Evolutionary conservation across 108 stramenopile genomes (phyloP).

Genomic region (Pseudonitzschia delicatissima): DNA sequence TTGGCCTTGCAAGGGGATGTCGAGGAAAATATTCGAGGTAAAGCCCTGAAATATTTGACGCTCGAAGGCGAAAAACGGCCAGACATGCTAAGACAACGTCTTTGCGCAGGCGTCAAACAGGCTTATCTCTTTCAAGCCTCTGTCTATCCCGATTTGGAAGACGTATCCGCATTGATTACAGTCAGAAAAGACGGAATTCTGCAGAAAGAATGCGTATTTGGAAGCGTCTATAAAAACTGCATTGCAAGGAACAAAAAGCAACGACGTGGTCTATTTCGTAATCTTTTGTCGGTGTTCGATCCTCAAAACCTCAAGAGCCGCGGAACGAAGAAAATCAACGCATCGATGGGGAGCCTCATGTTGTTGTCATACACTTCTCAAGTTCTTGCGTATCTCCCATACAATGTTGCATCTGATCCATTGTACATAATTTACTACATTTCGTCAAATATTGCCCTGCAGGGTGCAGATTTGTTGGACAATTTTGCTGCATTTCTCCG

Average conservation of each 20-base stretch:
- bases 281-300: constrained; percentile 48
- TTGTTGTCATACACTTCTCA: constrained; percentile 72
- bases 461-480: constrained; percentile 58
- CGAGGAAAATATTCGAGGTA: constrained; percentile 60
- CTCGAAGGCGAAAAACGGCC: constrained; percentile 85
- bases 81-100: constrained; percentile 77
- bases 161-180: constrained; percentile 61
- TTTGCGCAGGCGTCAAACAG: constrained; percentile 73
- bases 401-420: constrained; percentile 65
- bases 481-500: constrained; percentile 58
- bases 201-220: constrained; percentile 75
- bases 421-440: constrained; percentile 73
- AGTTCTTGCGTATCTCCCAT: constrained; percentile 79
- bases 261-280: constrained; percentile 65
- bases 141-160: constrained; percentile 47
- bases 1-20: constrained; percentile 89
- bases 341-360: constrained; percentile 36
- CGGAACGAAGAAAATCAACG: not conserved
- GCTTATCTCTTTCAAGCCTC: constrained; percentile 71
- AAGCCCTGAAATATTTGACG: constrained; percentile 67
- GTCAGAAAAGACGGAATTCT: constrained; percentile 30
- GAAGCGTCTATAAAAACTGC: constrained; percentile 70
- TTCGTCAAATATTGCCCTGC: constrained; percentile 51
- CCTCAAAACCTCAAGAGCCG: constrained; percentile 20
- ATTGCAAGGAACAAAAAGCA: constrained; percentile 66